Evolutionary conservation across 768 basidiomycete genomes (phyloP), one percentile per base, ranked within the genome.

Genomic region (Boletellus emodensis): DNA sequence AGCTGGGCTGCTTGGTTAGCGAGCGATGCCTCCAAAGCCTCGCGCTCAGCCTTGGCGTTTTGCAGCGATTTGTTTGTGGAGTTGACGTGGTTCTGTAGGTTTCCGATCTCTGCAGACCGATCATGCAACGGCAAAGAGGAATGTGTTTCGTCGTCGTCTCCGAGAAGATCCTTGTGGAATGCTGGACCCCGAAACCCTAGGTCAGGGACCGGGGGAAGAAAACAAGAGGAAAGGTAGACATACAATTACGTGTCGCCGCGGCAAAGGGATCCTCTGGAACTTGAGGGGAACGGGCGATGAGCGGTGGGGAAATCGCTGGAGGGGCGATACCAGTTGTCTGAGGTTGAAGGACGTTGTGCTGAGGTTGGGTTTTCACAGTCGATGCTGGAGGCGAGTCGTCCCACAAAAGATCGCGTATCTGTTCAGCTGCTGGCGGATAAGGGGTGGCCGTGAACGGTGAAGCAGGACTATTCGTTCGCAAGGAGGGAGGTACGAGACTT

Each of bases 31-130:
- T 95, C 92, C 26, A 90, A 67, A 8, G 77, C 70, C 35, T 69
- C 73, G 36, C 90, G 84, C 51, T 92, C 89, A 28, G 72, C 68
- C 62, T 84, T 82, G 26, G 85, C 72, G 3, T 77, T 75, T 34
- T 85, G 78, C 11, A 94, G 68, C 22, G 89, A 84, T 30, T 75
- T 80, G 46, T 79, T 84, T 4, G 93, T 95, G 12, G 87, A 90
- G 57, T 79, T 77, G 40, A 96, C 73, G 58, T 94, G 89, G 59
- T 92, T 94, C 67, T 85, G 85, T 18, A 83, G 69, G 62, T 96
- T 94, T 7, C 90, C 92, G 48, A 97, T 87, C 62, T 94, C 89
- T 4, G 83, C 88, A 26, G 88, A 90, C 51, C 80, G 79, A 58
- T 93, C 85, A 5, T 85, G 82, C 6, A 85, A 62, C 35, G 79